Evolutionary conservation across 345 rosid species (phyloP), one percentile per base, ranked within the genome.

Genomic region (Populus tremula): DNA sequence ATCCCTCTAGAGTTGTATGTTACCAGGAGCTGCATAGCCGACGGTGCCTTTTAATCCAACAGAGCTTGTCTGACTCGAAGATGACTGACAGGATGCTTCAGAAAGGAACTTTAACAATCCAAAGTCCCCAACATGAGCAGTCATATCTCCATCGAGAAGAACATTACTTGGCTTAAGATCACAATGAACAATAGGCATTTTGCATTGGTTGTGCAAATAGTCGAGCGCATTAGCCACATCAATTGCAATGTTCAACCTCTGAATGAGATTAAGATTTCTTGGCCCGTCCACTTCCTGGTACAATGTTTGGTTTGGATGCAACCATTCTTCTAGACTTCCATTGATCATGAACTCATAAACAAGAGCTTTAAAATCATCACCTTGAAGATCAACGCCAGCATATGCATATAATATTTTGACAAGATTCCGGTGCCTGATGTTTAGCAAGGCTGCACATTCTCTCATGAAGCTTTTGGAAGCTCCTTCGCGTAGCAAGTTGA

Each of bases 111-210:
- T 71, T 36, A 65, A 47, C 8, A 78, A 62, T 21, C 81, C 81
- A 39, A 74, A 74, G 54, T 79, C 81, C 21, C 67, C 70, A 25
- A 72, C 72, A 21, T 66, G 81, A 20, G 67, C 72, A 39, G 43
- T 39, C 43, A 39, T 8, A 39, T 39, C 43, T 39, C 43, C 43
- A 39, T 39, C 43, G 10, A 39, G 43, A 39, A 39, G 43, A 39
- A 39, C 43, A 39, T 39, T 39, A 2, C 43, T 39, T 8, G 43
- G 43, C 43, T 39, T 39, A 9, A 39, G 43, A 39, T 39, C 43
- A 39, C 43, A 39, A 8, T 39, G 43, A 8, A 2, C 2, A 39
- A 39, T 39, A 8, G 43, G 43, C 43, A 2, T 39, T 8, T 39
- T 9, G 43, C 43, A 39, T 39, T 39, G 43, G 43, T 39, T 39